Percentiles rank a stretch among this genome's conserved stretches.
phyloP scores from a whole-genome alignment of 306 rosid species.

The Medicago ruthenica region DNA sequence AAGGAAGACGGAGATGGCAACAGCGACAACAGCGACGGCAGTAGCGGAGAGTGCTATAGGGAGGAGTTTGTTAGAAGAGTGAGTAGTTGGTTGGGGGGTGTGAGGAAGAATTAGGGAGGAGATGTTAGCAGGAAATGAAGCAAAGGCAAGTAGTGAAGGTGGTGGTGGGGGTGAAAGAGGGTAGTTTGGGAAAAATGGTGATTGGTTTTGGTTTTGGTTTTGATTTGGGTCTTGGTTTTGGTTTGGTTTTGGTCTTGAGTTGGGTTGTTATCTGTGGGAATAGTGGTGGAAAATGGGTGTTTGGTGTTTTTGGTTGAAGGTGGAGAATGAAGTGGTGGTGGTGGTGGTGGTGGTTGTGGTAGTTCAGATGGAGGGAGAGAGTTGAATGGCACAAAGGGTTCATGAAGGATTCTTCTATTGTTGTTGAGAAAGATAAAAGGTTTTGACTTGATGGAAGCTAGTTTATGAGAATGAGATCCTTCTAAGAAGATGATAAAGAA shows the following conservation, averaged over 20 bases:
- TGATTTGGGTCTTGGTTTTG: constrained; percentile 14
- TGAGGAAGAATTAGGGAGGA: constrained; percentile 79
- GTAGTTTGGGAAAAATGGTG: constrained; percentile 86
- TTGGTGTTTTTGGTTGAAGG: constrained; percentile 46
- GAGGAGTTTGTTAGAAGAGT: constrained; percentile 56
- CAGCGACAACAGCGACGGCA: constrained; percentile 42
- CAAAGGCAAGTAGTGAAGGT: constrained; percentile 54
- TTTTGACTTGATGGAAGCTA: neutral
- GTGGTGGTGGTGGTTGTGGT: constrained; percentile 42
- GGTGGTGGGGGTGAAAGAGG: constrained; percentile 79
- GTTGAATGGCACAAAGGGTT: constrained; percentile 63
- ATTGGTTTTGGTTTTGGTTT: constrained; percentile 44
- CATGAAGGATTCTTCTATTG: constrained; percentile 67
- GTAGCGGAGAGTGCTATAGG: constrained; percentile 59
- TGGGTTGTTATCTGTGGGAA: neutral
- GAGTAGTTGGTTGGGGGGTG: constrained; percentile 46
- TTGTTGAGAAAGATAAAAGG: constrained; percentile 1
- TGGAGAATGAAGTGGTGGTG: neutral
- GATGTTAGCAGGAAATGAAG: constrained; percentile 92
- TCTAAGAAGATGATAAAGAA: constrained; percentile 21
- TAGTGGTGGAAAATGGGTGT: constrained; percentile 62
- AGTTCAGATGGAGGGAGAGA: constrained; percentile 57
- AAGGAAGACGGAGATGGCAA: constrained; percentile 45
- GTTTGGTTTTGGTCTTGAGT: neutral
- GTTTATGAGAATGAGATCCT: neutral